Evolutionary conservation across 2,329 filamentous ascomycete species (phyloP), one percentile per base, ranked within the genome.

Genomic region (Epichloe bromicola): DNA sequence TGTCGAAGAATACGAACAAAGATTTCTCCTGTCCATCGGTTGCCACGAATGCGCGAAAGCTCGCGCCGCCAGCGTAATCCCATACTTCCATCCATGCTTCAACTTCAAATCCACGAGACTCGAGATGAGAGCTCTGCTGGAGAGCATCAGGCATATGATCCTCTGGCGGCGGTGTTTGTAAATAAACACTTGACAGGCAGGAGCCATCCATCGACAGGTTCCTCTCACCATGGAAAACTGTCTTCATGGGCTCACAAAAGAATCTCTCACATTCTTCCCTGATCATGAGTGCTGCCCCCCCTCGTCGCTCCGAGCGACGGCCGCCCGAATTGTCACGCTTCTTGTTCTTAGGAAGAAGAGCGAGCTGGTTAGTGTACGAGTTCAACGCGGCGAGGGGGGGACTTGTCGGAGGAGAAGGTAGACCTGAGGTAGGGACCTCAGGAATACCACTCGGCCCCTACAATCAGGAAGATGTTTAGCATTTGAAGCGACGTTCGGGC

Each of bases 211-310:
- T 73, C 69, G 72, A 79, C 77, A 74, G 70, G 73, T 82, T 83
- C 86, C 85, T 83, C 88, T 94, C 89, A 95, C 88, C 90, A 79
- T 85, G 86, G 82, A 96, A 95, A 76, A 87, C 85, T 75, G 83
- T 75, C 74, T 81, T 86, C 83, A 95, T 87, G 79, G 83, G 85
- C 85, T 91, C 88, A 75, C 90, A 95, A 82, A 82, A 95, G 85
- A 95, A 91, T 79, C 90, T 96, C 89, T 95, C 90, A 95, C 90
- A 95, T 88, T 95, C 89, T 89, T 86, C 89, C 87, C 86, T 89
- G 79, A 95, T 95, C 76, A 84, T 83, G 74, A 87, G 82, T 86
- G 88, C 83, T 84, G 89, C 89, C 88, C 89, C 88, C 89, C 86
- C 86, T 85, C 78, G 78, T 67, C 79, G 75, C 67, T 71, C 70